Conservation (phyloP, 2,329 filamentous ascomycete species). For the Phialocephala subalpina region DNA sequence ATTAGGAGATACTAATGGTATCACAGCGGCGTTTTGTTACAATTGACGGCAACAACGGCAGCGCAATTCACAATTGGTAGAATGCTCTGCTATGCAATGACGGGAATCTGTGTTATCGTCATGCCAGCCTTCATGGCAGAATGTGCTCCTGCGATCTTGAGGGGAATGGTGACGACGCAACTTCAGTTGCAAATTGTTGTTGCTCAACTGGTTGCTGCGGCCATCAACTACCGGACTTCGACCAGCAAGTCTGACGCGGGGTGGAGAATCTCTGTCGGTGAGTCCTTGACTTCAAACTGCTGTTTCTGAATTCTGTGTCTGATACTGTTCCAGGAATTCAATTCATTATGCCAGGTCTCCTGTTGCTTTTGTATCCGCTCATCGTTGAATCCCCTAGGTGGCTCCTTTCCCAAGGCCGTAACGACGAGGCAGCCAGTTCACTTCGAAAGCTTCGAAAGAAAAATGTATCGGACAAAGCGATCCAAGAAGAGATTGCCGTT, state of each 20-base stretch:
- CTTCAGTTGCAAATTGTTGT: background rate
- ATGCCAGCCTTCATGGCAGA: background rate
- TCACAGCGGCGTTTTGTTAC: background rate
- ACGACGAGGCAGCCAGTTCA: background rate
- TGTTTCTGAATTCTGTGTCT: background rate
- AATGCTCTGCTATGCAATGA: slow-evolving; percentile 1
- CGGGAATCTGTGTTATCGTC: background rate
- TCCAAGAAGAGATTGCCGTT: background rate
- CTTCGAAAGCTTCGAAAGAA: background rate
- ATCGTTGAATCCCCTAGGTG: background rate
- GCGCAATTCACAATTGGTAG: background rate
- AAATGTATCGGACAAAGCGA: background rate
- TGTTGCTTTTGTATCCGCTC: background rate
- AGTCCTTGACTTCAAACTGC: background rate
- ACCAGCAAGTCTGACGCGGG: background rate
- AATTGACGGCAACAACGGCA: background rate
- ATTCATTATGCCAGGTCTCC: background rate
- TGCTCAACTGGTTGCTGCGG: background rate
- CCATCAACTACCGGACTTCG: background rate
- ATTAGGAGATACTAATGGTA: background rate
- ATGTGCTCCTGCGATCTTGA: background rate
- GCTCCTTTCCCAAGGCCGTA: background rate
- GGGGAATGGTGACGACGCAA: background rate
- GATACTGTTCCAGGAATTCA: background rate
- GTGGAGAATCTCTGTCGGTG: background rate